Percentiles rank a stretch among this genome's conserved stretches.
Conservation (phyloP, 202 grass and related monocot species). For the Musa balbisiana region DNA sequence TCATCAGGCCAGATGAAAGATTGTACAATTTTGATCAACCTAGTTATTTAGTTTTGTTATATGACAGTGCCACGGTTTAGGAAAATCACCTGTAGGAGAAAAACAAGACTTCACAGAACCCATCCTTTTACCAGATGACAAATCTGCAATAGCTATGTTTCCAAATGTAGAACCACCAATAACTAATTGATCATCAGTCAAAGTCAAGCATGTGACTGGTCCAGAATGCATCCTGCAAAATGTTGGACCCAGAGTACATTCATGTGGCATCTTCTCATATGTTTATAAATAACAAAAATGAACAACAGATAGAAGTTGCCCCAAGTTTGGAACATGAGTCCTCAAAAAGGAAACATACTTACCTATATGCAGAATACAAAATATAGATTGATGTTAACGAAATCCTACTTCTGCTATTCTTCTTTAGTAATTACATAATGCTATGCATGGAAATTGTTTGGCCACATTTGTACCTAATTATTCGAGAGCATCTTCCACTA, state of each 20-base stretch:
- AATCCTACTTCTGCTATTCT: not conserved
- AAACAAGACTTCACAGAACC: slow-evolving; percentile 63
- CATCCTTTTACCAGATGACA: slow-evolving; percentile 64
- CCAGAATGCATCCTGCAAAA: slow-evolving; percentile 68
- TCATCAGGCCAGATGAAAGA: too few species aligned
- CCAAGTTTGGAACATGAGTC: not conserved
- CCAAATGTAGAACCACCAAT: slow-evolving; percentile 86
- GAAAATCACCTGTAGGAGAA: slow-evolving; percentile 57
- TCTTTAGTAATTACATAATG: not conserved
- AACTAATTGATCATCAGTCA: slow-evolving; percentile 78
- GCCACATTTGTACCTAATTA: slow-evolving; percentile 38
- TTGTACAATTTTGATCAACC: not conserved
- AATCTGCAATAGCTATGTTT: slow-evolving; percentile 73
- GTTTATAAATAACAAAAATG: too few species aligned
- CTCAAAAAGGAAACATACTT: not conserved
- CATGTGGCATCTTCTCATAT: not conserved
- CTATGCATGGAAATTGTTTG: not conserved
- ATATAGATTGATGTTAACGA: not conserved
- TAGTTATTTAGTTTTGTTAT: not conserved
- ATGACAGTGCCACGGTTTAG: slow-evolving; percentile 21
- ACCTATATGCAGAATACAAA: not conserved
- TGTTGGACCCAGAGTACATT: not conserved
- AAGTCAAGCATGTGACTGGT: slow-evolving; percentile 66
- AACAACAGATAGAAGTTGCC: not conserved
- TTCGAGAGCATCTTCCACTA: slow-evolving; percentile 76